Conservation (phyloP, 169 alveolate species). For the Plasmodium gallinaceum region DNA sequence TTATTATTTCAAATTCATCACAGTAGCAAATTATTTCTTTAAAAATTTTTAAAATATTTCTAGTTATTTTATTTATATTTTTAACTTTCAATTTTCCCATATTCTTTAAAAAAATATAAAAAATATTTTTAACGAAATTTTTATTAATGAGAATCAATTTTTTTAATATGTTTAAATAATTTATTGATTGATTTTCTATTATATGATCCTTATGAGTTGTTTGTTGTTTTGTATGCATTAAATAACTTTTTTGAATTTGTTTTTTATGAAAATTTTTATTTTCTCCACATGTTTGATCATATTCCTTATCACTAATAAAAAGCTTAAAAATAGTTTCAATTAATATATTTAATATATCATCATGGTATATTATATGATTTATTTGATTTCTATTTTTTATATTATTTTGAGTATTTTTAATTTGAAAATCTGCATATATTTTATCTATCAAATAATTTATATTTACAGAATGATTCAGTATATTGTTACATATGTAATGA, state of each 20-base stretch:
- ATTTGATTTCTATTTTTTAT: background rate
- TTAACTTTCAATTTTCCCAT: conserved; percentile 13
- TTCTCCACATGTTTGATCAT: background rate
- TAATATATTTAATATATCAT: conserved; percentile 61
- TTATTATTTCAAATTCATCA: conserved; percentile 67
- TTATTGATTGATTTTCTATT: background rate
- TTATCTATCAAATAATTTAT: conserved; percentile 71
- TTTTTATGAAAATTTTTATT: background rate
- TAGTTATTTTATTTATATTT: conserved; percentile 7
- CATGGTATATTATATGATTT: conserved; percentile 47
- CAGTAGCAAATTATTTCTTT: conserved; percentile 43
- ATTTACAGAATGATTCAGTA: conserved; percentile 27
- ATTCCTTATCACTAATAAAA: background rate
- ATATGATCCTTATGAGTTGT: background rate
- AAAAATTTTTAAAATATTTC: conserved; percentile 31
- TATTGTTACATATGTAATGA: conserved; percentile 57
- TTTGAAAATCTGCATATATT: conserved; percentile 64
- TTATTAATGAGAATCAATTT: conserved; percentile 65
- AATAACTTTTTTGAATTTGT: conserved; percentile 58
- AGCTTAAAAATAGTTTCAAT: conserved; percentile 61
- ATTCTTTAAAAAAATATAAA: conserved; percentile 70
- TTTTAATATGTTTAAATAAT: conserved; percentile 41
- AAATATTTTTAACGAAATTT: conserved; percentile 74
- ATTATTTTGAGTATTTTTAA: background rate
- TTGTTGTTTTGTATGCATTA: conserved; percentile 68